Conservation (phyloP, 176 grass and related monocot species). For the Puya raimondii region DNA sequence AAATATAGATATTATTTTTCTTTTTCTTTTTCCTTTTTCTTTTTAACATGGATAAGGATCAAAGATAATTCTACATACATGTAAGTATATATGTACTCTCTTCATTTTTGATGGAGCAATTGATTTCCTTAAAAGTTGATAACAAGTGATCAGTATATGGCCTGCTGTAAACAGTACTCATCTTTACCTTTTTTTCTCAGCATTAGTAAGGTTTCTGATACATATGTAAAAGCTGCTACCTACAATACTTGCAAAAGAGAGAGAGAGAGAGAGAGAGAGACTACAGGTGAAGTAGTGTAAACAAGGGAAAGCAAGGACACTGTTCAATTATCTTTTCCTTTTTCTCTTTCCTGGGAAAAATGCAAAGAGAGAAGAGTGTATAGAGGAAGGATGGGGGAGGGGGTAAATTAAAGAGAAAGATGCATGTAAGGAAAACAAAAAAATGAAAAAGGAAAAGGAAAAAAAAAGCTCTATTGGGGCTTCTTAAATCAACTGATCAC, state of each 20-base stretch:
- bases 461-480: no score
- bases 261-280: slow-evolving; percentile 16
- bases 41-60: not conserved
- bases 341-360: not conserved
- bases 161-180: not conserved
- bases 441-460: no score
- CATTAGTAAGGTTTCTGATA: not conserved
- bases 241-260: slow-evolving; percentile 19
- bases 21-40: not conserved
- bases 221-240: slow-evolving; percentile 27
- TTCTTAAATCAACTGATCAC: no score
- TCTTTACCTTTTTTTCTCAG: not conserved
- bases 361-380: not conserved
- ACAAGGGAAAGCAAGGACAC: not conserved
- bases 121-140: not conserved
- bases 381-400: no score
- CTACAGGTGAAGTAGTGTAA: not conserved
- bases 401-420: no score
- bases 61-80: not conserved
- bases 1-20: no score
- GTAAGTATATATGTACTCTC: not conserved
- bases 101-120: not conserved
- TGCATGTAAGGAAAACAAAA: no score
- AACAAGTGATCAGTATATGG: not conserved
- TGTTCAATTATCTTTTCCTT: no score